These are phyloP conservation scores for Peronospora belbahrii DNA, from an alignment of 352 stramenopile species.

Conservation along the genomic window DNA sequence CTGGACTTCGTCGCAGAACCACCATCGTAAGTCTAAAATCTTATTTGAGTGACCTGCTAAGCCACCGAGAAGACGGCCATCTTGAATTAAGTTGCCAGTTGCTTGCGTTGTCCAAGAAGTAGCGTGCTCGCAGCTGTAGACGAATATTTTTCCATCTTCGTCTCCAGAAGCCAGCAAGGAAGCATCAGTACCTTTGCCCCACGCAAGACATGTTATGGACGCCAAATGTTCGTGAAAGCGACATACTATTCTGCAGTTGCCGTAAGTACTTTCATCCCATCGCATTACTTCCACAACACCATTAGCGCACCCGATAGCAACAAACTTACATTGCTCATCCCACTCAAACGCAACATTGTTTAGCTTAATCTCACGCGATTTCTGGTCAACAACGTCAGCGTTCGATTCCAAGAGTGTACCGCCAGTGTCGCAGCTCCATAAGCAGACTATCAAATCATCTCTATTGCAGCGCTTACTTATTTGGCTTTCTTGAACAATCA, in stretches of 20 bases:
- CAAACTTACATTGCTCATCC: constrained; percentile 13
- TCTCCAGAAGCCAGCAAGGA: constrained; percentile 37
- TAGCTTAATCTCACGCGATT: constrained; percentile 17
- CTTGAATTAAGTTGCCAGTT: neutral
- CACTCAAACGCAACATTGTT: constrained; percentile 25
- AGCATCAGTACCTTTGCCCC: constrained; percentile 15
- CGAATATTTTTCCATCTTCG: constrained; percentile 44
- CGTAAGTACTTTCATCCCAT: neutral
- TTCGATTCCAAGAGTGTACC: constrained; percentile 35
- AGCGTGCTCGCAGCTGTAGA: constrained; percentile 26
- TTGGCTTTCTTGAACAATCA: constrained; percentile 26
- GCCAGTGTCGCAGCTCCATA: constrained; percentile 46
- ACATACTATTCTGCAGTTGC: neutral
- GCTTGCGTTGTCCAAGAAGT: neutral
- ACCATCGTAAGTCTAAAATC: constrained; percentile 39
- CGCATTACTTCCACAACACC: constrained; percentile 40
- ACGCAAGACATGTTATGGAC: constrained; percentile 31
- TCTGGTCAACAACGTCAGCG: constrained; percentile 19
- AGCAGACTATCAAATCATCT: constrained; percentile 22
- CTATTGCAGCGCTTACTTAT: neutral
- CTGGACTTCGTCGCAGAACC: constrained; percentile 12
- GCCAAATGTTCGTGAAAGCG: constrained; percentile 55
- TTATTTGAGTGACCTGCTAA: constrained; percentile 33
- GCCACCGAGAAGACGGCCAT: constrained; percentile 12
- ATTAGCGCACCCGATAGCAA: constrained; percentile 35